Conservation (phyloP, 805 yeast species). For the Torulaspora franciscae region DNA sequence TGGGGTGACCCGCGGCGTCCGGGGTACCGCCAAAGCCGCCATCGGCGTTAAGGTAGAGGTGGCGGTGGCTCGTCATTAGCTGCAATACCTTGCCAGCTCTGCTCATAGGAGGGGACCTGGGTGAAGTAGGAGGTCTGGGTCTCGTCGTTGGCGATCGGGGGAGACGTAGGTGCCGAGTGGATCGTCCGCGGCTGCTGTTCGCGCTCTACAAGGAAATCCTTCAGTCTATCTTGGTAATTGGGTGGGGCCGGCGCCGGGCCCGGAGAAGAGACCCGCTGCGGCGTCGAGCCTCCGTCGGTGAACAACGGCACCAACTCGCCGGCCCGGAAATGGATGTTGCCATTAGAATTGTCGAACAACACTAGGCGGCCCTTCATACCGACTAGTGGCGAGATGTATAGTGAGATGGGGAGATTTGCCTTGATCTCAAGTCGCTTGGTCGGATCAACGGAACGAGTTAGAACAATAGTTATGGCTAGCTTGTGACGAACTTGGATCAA, state of each 20-base stretch:
- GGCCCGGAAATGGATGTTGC: conserved; percentile 41
- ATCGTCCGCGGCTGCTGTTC: not conserved
- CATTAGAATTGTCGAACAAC: conserved; percentile 36
- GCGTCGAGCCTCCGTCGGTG: conserved; percentile 4
- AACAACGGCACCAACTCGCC: conserved; percentile 36
- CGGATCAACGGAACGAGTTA: conserved; percentile 46
- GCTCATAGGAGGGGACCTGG: conserved; percentile 14
- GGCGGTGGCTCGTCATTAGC: conserved; percentile 5
- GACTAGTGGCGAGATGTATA: conserved; percentile 72
- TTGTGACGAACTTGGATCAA: conserved; percentile 75
- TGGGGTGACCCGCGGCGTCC: too few species aligned
- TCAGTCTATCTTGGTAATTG: conserved; percentile 15
- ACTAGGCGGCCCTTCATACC: conserved; percentile 45
- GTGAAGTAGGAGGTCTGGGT: conserved; percentile 6
- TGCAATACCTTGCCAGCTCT: conserved; percentile 7
- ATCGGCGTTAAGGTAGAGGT: not conserved
- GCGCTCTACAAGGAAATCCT: conserved; percentile 32
- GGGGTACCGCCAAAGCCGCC: too few species aligned
- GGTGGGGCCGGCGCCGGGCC: conserved; percentile 17
- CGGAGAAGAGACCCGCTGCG: conserved; percentile 8
- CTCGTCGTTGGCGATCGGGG: not conserved
- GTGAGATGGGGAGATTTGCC: conserved; percentile 73
- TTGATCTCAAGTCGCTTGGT: conserved; percentile 82
- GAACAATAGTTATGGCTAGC: conserved; percentile 63
- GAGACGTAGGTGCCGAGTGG: conserved; percentile 6